Base-by-base conservation (phyloP, 169 alveolate species). In the Plasmodium berghei region DNA sequence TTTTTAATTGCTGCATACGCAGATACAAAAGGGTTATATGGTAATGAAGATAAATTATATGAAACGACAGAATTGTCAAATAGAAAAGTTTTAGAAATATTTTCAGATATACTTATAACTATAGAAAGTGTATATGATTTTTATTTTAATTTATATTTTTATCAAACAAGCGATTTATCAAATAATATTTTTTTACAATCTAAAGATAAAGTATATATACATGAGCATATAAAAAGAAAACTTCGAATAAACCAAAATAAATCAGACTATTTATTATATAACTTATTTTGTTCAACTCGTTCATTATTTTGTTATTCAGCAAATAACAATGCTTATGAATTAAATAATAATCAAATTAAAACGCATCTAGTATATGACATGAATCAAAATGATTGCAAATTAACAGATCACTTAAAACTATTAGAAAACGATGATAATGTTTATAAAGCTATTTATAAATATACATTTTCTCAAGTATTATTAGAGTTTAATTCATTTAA, bases 141-240 rank as follows among this genome's bases (percentile, higher is more conserved):
- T 69, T 83, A 24, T 63, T 83, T 69, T 58, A 83, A 83, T 9
- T 54, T 83, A 14, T 83, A 83, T 70, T 83, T 83, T 69, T 69
- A 69, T 56, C 90, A 83, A 72, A 83, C 90, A 24, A 83, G 54
- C 70, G 90, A 83, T 26, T 67, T 48, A 28, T 67, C 56, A 14
- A 40, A 54, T 42, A 70, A 40, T 34, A 40, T 83, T 26, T 42
- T 45, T 56, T 20, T 83, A 62, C 90, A 54, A 12, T 52, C 70
- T 34, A 83, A 69, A 72, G 90, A 83, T 56, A 83, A 83, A 58
- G 59, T 69, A 14, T 69, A 73, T 42, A 69, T 83, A 20, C 90
- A 83, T 70, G 90, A 83, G 40, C 90, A 83, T 72, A 55, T 83
- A 56, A 83, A 83, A 42, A 28, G 86, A 67, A 83, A 83, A 1